These are phyloP conservation scores for Schizopora paradoxa DNA, from an alignment of 1,284 basidiomycete genomes.

Conservation along the genomic window DNA sequence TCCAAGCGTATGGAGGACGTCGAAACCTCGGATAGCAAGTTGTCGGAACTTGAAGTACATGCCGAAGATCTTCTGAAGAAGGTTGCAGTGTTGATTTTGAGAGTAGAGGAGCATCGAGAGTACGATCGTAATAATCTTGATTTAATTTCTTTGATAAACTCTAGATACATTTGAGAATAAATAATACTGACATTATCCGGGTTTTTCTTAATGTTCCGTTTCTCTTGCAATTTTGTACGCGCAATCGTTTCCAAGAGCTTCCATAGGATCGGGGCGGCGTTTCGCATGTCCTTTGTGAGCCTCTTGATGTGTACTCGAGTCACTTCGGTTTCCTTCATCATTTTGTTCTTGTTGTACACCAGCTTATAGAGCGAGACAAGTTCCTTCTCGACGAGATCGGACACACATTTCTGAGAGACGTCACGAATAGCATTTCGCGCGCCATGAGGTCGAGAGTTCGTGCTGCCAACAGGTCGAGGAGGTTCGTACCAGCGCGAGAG, in stretches of 20 bases:
- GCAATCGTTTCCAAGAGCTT: background rate
- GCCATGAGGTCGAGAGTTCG: too few relatives aligned
- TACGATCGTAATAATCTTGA: background rate
- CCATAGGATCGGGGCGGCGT: background rate
- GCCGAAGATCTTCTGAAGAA: constrained; percentile 14
- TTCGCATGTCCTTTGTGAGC: background rate
- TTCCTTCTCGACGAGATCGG: background rate
- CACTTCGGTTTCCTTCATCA: background rate
- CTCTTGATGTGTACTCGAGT: background rate
- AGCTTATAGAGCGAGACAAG: background rate
- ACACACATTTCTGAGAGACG: background rate
- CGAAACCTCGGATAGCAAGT: constrained; percentile 24
- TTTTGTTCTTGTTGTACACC: background rate
- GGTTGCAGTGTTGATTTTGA: background rate
- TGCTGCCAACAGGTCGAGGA: background rate
- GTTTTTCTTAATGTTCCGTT: background rate
- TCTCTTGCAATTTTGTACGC: background rate
- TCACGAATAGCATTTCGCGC: background rate
- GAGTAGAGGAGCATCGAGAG: background rate
- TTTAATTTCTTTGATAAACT: background rate
- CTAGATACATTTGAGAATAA: background rate
- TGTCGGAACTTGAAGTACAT: constrained; percentile 27
- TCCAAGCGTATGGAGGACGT: constrained; percentile 25
- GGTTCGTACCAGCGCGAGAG: background rate
- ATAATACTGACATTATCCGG: background rate